Evolutionary conservation across 2,329 filamentous ascomycete genomes (phyloP).

Genomic region (Raffaelea arxii): DNA sequence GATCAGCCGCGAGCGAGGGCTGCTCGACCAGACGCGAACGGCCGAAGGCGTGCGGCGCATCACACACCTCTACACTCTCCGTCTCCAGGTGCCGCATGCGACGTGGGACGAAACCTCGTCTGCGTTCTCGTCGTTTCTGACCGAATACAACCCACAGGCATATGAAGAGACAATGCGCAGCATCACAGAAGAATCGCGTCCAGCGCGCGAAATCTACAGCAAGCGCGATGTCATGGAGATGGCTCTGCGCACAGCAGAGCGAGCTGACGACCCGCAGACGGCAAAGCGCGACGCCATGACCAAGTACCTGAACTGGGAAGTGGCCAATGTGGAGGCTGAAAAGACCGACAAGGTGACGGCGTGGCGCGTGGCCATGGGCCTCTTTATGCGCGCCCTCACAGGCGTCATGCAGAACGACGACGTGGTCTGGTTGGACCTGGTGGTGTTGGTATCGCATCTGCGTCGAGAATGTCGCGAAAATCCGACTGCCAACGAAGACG

Average conservation of each 20-base stretch:
- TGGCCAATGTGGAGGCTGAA: conserved; percentile 44
- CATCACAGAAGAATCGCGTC: conserved; percentile 51
- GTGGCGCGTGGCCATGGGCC: conserved; percentile 45
- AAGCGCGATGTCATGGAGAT: conserved; percentile 60
- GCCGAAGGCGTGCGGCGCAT: conserved; percentile 53
- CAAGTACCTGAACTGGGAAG: conserved; percentile 83
- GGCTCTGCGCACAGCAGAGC: conserved; percentile 48
- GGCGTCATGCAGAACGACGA: conserved; percentile 63
- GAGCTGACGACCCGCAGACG: conserved; percentile 45
- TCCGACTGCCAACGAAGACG: conserved; percentile 22
- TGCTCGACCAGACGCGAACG: conserved; percentile 48
- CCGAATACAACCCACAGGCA: conserved; percentile 57
- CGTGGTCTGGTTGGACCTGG: conserved; percentile 72
- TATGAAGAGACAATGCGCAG: conserved; percentile 68
- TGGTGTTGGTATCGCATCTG: conserved; percentile 58
- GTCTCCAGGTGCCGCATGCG: conserved; percentile 62
- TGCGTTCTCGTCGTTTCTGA: conserved; percentile 64
- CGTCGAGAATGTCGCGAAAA: conserved; percentile 19
- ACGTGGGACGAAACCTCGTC: conserved; percentile 68
- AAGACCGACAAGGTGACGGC: conserved; percentile 35
- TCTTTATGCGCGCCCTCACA: conserved; percentile 71
- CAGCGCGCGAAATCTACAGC: conserved; percentile 53
- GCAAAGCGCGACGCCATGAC: conserved; percentile 41
- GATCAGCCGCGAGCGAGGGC: conserved; percentile 60
- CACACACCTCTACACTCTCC: conserved; percentile 58